phyloP scores from a whole-genome alignment of 1,284 basidiomycete species.

The Trametes sp. region DNA sequence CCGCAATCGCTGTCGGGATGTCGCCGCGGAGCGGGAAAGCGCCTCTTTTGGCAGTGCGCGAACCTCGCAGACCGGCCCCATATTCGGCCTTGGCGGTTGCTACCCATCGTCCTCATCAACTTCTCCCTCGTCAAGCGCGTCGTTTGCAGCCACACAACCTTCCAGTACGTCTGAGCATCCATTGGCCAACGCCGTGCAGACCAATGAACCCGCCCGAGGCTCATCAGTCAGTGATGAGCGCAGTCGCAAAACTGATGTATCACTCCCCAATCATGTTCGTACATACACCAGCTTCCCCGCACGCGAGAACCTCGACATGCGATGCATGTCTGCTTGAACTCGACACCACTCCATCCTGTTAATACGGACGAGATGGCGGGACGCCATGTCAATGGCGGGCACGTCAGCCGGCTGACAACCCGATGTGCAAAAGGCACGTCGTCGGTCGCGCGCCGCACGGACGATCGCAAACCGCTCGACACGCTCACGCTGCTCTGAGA shows the following conservation, averaged over 20 bases:
- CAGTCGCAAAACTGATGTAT: conserved; percentile 29
- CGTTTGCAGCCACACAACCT: conserved; percentile 17
- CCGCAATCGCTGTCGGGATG: conserved; percentile 13
- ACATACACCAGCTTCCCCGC: conserved; percentile 19
- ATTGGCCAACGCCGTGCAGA: conserved; percentile 20
- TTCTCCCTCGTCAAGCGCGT: conserved; percentile 31
- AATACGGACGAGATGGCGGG: neutral
- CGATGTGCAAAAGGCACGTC: neutral
- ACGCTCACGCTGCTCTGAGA: conserved; percentile 6
- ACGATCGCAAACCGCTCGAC: conserved; percentile 10
- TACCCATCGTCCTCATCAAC: conserved; percentile 30
- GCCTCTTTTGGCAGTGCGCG: conserved; percentile 13
- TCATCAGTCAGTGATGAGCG: conserved; percentile 31
- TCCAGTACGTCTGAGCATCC: conserved; percentile 1
- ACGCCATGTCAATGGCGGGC: neutral
- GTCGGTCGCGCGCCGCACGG: conserved; percentile 16
- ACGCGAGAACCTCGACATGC: neutral
- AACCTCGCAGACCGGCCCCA: conserved; percentile 15
- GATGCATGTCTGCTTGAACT: conserved; percentile 6
- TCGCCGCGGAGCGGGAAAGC: conserved; percentile 9
- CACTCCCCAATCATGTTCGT: conserved; percentile 19
- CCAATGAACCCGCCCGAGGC: conserved; percentile 18
- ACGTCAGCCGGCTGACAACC: conserved; percentile 17
- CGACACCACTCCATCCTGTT: too few relatives aligned
- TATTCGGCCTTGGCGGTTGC: conserved; percentile 30